Percentiles rank a stretch among this genome's conserved stretches.
Conservation (phyloP, 2,329 filamentous ascomycete species). For the Fusarium palustre region DNA sequence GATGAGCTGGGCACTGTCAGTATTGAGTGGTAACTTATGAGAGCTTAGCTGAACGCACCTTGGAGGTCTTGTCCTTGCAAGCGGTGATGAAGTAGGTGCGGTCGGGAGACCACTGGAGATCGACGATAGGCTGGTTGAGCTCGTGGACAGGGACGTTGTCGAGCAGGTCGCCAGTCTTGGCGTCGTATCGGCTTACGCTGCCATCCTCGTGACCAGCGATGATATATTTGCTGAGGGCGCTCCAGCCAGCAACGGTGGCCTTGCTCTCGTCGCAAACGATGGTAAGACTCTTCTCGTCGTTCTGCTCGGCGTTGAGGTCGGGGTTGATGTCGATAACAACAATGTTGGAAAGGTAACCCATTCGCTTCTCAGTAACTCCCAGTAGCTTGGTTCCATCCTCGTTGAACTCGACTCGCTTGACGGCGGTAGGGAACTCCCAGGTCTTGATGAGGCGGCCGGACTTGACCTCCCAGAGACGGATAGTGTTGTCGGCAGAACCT, state of each 20-base stretch:
- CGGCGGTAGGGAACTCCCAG: conserved; percentile 96
- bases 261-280: conserved; percentile 97
- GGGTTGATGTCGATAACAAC: conserved; percentile 90
- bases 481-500: conserved; percentile 97
- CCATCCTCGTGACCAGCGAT: conserved; percentile 98
- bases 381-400: conserved; percentile 91
- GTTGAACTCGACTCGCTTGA: conserved; percentile 98
- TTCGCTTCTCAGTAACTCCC: conserved; percentile 97
- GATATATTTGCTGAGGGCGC: conserved; percentile 94
- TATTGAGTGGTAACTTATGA: background rate
- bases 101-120: conserved; percentile 94
- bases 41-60: conserved; percentile 64
- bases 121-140: conserved; percentile 83
- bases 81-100: conserved; percentile 98
- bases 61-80: conserved; percentile 97
- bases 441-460: conserved; percentile 93
- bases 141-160: conserved; percentile 88
- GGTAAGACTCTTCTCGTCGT: conserved; percentile 81
- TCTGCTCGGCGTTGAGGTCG: conserved; percentile 85
- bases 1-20: conserved; percentile 69
- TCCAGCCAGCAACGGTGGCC: conserved; percentile 97
- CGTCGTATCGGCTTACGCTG: conserved; percentile 89
- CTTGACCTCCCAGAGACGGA: conserved; percentile 96
- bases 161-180: conserved; percentile 87
- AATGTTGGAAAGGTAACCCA: conserved; percentile 95